These are phyloP conservation scores for Yarrowia yakushimensis DNA, from an alignment of 805 yeast species.

Conservation along the genomic window DNA sequence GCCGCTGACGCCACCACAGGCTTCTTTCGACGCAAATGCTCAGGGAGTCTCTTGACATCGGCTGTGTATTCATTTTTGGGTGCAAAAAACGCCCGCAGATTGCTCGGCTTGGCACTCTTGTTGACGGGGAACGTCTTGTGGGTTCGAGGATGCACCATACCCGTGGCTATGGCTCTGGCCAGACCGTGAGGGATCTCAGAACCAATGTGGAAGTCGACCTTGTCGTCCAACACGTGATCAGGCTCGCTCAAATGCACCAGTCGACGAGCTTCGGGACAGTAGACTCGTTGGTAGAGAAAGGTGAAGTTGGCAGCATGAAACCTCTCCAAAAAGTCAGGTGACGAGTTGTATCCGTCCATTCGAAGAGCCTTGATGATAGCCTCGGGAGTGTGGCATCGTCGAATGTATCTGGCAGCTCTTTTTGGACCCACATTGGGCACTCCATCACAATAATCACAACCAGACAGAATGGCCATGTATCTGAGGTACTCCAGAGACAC, in stretches of 20 bases:
- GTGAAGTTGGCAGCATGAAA: constrained; percentile 68
- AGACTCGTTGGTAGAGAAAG: constrained; percentile 82
- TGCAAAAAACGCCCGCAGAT: constrained; percentile 1
- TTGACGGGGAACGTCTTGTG: constrained; percentile 6
- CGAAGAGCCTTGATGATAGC: constrained; percentile 45
- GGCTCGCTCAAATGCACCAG: constrained; percentile 62
- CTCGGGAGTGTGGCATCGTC: constrained; percentile 50
- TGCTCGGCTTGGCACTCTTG: neutral
- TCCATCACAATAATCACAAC: constrained; percentile 94
- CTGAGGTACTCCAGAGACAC: constrained; percentile 59
- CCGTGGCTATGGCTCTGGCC: constrained; percentile 7
- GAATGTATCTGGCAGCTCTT: constrained; percentile 64
- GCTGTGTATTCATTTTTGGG: constrained; percentile 5
- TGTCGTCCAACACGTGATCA: constrained; percentile 35
- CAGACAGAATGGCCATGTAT: constrained; percentile 81
- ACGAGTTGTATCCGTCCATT: constrained; percentile 61
- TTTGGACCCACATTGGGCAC: constrained; percentile 75
- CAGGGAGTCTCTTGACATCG: constrained; percentile 9
- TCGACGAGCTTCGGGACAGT: constrained; percentile 52
- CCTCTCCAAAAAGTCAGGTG: constrained; percentile 56
- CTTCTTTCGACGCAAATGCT: neutral
- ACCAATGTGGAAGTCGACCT: constrained; percentile 39
- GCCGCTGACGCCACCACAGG: neutral
- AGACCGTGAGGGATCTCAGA: constrained; percentile 33
- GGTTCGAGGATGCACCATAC: constrained; percentile 13